Evolutionary conservation across 208 protist genomes (phyloP), one percentile per base, ranked within the genome.

Genomic region (Acanthamoeba castellanii): DNA sequence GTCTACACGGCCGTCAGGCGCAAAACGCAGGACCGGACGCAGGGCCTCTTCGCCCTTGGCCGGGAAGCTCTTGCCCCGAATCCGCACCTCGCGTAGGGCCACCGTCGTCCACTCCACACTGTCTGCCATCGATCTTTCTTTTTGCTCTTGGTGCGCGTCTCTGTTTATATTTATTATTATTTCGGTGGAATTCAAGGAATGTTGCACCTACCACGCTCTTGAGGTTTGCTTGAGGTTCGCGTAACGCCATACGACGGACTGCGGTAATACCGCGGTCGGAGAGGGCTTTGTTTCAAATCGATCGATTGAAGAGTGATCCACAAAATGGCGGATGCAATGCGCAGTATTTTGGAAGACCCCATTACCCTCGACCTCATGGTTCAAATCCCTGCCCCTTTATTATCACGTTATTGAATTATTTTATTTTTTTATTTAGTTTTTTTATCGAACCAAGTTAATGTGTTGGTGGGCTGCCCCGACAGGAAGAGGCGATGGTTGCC

Each of bases 291-390:
- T 4, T 27, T 20, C 37, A 0, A 37, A 37, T n/a, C n/a, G n/a
- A n/a, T n/a, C n/a, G n/a, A n/a, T n/a, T n/a, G n/a, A n/a, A n/a
- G n/a, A n/a, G n/a, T n/a, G 14, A 66, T 27, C 59, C 22, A 66
- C 59, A 66, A 66, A 66, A 66, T 66, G 59, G 59, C 59, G 42
- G 55, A 76, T 13, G 47, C 32, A 0, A 52, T 92, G 85, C 85
- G 85, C 20, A 74, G 16, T 52, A 92, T 92, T 72, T 34, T 92
- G 85, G 85, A 92, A 27, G 85, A 92, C 25, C 85, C 85, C 57
- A 92, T 92, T 11, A 92, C 85, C 55, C 85, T 92, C 13, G 85
- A 92, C 32, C 85, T 92, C 34, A 72, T 92, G 85, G 85, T 92
- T 37, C 37, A 30, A 37, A 6, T 72, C 64, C 27, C 8, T 30